Base-by-base conservation (phyloP, 75 land plant genomes). In the Pinus taeda region DNA sequence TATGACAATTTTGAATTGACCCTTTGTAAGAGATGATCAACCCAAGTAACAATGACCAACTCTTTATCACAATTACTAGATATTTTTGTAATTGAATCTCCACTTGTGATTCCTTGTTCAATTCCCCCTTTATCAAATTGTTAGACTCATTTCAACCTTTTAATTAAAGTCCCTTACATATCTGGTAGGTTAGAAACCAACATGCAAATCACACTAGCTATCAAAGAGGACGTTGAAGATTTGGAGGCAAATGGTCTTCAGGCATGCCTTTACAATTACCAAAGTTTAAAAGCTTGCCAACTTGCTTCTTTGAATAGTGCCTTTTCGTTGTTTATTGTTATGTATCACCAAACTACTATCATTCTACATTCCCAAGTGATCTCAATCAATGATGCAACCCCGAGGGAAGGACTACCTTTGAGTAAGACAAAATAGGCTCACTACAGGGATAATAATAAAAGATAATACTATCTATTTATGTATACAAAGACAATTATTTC, bases 181-280 rank as follows among this genome's bases (percentile, higher is more conserved):
- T 36, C 3, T 63, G 39, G 42, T 67, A 67, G 71, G 59, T 84
- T 75, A 21, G 89, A 90, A 76, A 93, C 95, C 2, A 88, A 91
- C 80, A 83, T 86, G 70, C 95, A 93, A 77, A 93, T 93, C 89
- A 89, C 95, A 22, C 76, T 93, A 77, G 86, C 95, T 15, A 93
- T 93, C 78, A 93, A 93, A 83, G 90, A 93, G 6, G 95, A 93
- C 81, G 94, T 93, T 1, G 93, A 93, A 80, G 92, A 92, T 67
- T 67, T 88, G 15, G 90, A 88, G 74, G 84, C 84, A 74, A 81
- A 83, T 75, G 90, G 90, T n/a, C 83, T 88, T 76, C 29, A 80
- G 78, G 88, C 83, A 60, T 37, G 79, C 42, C 45, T 65, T 12
- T 67, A 7, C 15, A 53, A 7, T 42, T 15, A 29, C 4, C 45